Base-by-base conservation (phyloP, 768 basidiomycete genomes). In the Mycena latifolia region DNA sequence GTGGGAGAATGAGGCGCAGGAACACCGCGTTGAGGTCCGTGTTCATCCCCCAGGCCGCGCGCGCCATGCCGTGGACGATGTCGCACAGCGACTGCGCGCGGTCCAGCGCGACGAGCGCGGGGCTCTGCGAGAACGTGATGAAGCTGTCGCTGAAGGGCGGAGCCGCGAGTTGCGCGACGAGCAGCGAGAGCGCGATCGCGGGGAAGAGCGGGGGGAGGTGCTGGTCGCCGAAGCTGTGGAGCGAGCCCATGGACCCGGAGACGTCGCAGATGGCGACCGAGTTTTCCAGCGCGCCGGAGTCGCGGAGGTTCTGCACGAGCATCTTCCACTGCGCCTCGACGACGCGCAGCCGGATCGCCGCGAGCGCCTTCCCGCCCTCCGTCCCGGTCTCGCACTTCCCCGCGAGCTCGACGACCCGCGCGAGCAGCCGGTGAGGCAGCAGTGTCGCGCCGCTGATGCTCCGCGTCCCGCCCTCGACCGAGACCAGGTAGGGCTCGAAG, bases 181-280 rank as follows among this genome's bases (percentile, higher is more conserved):
- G 74, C 18, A 93, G 82, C 11, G 90, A 90, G 24, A 92, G 86
- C 10, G 89, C 83, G 20, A 94, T 58, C 2, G 90, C 85, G 8
- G 89, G 88, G 37, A 83, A 77, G 60, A 93, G 89, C 0, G 92
- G 91, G 1, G 64, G 2, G 25, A 77, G 68, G 22, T 69, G 1
- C 1, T 57, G n/a, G n/a, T n/a, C n/a, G n/a, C n/a, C 60, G 29
- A 47, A 35, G 22, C 60, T 45, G 43, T 54, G 12, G 1, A 17
- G 14, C 41, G 27, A 0, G 4, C 88, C 89, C 92, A 92, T 93
- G 11, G 89, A 90, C 0, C 89, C 91, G 0, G 89, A 92, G n/a
- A 92, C 90, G 71, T 93, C 92, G 75, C 90, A 92, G 28, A 92
- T 71, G 0, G 91, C 91, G 27, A 93, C 72, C 12, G 84, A 81